Evolutionary conservation across 805 yeast species (phyloP), one percentile per base, ranked within the genome.

Genomic region (Vanderwaltozyma polyspora): DNA sequence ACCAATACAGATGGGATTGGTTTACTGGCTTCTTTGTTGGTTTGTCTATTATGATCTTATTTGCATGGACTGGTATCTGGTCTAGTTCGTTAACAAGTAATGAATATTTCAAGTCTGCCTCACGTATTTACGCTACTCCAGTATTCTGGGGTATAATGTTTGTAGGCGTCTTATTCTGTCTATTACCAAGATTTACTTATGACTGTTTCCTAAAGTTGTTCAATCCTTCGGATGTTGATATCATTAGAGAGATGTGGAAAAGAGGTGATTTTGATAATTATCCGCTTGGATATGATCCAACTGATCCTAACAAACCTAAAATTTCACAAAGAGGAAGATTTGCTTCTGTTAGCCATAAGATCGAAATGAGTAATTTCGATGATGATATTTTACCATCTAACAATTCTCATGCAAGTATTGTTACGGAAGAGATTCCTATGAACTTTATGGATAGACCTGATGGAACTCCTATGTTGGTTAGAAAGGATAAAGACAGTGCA

Each of bases 1-100:
- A 77, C 44, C 83, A 79, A 52, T 70, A 70, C 49, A 68, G 85
- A 50, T 82, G 94, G 94, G 94, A 82, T 59, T 80, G 85, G 84
- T 62, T 79, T 33, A 69, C 81, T 3, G 51, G 66, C 6, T 49
- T 78, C 33, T 67, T 79, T 38, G 70, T 71, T 32, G 59, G 63
- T 5, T 46, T 82, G 12, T 79, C 89, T 1, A 65, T 75, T 29
- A 45, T 79, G 21, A 47, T 79, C 17, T 64, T 81, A 23, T 76
- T 70, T 50, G 79, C 69, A 14, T 82, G 94, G 94, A 76, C 89
- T 1, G 89, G 89, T 44, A 67, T 79, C 29, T 82, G 91, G 89
- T 69, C 85, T 6, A 64, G 82, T 5, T 54, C 72, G 0, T 35
- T 61, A 2, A 54, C 52, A 32, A 66, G 80, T 39, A 66, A 65